Base-by-base conservation (phyloP, 371 early-diverging fungal species). In the Mucor velutinosus region DNA sequence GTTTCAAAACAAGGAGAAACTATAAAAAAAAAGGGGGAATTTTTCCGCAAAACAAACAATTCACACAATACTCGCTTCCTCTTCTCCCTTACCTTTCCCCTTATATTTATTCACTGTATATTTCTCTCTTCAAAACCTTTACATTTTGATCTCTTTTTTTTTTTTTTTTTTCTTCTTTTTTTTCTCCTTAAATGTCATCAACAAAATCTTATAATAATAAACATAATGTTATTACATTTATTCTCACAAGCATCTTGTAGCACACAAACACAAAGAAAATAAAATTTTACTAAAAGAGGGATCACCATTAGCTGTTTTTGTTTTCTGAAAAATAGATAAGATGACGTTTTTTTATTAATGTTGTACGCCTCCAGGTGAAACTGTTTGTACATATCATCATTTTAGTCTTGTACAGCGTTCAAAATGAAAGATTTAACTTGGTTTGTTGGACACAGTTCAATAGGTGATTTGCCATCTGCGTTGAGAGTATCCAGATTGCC, bases 401-500 rank as follows among this genome's bases (percentile, higher is more conserved):
- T 58, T 60, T 60, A 19, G 30, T 45, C 11, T 30, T 51, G 30
- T 49, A 33, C 47, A 49, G 49, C 47, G 33, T 51, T 51, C n/a
- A 53, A 32, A 32, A 65, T 39, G 49, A 68, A 65, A 45, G 70
- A 35, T 21, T 27, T 27, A 8, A 70, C 17, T 62, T 70, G 35
- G 19, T 60, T 57, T 4, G 59, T 67, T n/a, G 71, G 27, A 60
- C 77, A 75, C 0, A 83, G 32, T 29, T 80, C 83, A 12, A 84
- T 66, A 2, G 87, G 84, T 0, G 83, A 72, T 62, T 83, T 72
- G 0, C 79, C 80, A 12, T 80, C 77, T 1, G 60, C 59, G 66
- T 87, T 87, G 14, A 80, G 61, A 19, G 72, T 68, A 62, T 86
- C 85, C 14, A 74, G 41, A 66, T 86, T 80, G 21, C 76, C 87